These are phyloP conservation scores for Lentinula detonsa DNA, from an alignment of 768 basidiomycete genomes.

Conservation along the genomic window DNA sequence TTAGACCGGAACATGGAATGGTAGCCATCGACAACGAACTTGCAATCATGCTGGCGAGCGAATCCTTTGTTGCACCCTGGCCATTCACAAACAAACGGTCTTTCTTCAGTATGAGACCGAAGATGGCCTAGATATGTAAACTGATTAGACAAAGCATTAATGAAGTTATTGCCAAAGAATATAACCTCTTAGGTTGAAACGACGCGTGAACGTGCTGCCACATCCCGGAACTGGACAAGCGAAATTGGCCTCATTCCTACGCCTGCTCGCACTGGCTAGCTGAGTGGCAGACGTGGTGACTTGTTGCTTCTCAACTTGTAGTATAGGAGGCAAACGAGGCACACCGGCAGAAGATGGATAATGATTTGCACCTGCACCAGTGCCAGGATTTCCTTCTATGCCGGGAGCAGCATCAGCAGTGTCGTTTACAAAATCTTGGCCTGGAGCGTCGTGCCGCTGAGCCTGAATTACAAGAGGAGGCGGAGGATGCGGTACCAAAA, in stretches of 20 bases:
- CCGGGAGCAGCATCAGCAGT: conserved; percentile 23
- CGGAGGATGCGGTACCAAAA: conserved; percentile 1
- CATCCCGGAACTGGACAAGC: conserved; percentile 93
- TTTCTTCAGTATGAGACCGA: conserved; percentile 91
- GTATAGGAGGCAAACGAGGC: conserved; percentile 69
- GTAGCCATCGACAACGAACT: conserved; percentile 44
- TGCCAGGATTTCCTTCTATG: conserved; percentile 21
- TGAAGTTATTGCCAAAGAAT: conserved; percentile 6
- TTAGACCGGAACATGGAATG: conserved; percentile 1
- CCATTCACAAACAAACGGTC: conserved; percentile 91
- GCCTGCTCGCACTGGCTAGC: conserved; percentile 81
- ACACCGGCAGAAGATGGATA: conserved; percentile 45
- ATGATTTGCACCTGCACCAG: conserved; percentile 46
- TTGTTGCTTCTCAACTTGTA: conserved; percentile 90
- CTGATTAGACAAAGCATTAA: not conserved
- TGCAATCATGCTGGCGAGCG: conserved; percentile 95
- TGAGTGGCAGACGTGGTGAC: conserved; percentile 95
- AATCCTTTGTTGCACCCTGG: conserved; percentile 94
- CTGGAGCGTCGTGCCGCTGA: not conserved
- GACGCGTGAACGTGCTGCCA: conserved; percentile 94
- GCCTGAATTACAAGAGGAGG: not conserved
- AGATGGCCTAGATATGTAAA: conserved; percentile 61
- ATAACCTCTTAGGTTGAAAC: conserved; percentile 81
- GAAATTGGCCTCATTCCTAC: conserved; percentile 89
- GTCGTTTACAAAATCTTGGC: conserved; percentile 5